Percentiles rank a stretch among this genome's conserved stretches.
Evolutionary conservation across 2,329 filamentous ascomycete species (phyloP).

Genomic region (Aspergillus novofumigatus): DNA sequence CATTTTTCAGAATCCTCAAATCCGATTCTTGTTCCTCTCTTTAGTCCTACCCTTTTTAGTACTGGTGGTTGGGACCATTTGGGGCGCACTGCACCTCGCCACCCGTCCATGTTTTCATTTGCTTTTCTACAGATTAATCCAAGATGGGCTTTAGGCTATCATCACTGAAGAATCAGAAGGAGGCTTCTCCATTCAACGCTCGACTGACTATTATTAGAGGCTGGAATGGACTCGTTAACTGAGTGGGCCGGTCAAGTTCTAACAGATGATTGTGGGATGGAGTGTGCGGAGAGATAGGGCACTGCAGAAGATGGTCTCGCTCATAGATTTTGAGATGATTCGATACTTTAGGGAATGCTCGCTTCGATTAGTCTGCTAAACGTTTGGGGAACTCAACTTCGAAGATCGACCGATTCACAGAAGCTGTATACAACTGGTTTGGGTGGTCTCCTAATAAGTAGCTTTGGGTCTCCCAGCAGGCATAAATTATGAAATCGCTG

Average conservation of each 20-base stretch:
- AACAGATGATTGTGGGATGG: neutral
- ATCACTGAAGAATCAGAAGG: neutral
- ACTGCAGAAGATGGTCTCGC: neutral
- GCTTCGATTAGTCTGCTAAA: no score
- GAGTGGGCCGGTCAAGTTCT: neutral
- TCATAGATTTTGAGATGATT: neutral
- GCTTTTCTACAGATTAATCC: no score
- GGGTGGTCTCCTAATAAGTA: neutral
- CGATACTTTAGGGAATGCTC: no score
- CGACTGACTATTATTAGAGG: neutral
- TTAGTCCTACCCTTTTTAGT: neutral
- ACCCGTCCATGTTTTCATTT: neutral
- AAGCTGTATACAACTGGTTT: neutral
- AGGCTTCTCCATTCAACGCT: neutral
- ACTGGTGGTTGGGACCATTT: neutral
- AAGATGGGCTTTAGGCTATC: neutral
- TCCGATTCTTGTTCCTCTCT: neutral
- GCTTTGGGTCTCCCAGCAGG: neutral
- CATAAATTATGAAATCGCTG: neutral
- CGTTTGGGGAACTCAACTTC: neutral
- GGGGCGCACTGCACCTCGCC: neutral
- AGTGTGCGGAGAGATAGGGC: neutral
- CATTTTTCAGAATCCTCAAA: neutral
- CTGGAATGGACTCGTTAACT: neutral
- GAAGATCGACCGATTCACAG: no score